These are phyloP conservation scores for Cerioporus squamosus DNA, from an alignment of 1,284 basidiomycete genomes.

Conservation along the genomic window DNA sequence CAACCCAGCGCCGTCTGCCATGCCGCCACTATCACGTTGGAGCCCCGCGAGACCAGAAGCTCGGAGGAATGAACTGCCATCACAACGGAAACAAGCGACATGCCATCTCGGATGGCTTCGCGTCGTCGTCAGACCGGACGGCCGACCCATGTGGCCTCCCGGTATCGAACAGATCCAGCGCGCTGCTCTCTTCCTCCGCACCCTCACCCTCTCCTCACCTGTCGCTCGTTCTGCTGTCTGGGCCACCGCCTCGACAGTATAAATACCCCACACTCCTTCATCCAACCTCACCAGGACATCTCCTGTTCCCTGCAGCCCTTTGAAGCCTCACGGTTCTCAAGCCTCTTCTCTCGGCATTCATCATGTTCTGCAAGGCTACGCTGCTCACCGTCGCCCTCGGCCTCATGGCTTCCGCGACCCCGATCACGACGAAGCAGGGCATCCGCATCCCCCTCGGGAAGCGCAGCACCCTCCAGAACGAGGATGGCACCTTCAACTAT, in stretches of 20 bases:
- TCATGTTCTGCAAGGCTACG: constrained; percentile 32
- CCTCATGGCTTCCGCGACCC: constrained; percentile 27
- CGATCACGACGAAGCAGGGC: constrained; percentile 18
- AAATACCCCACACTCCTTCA: constrained; percentile 9
- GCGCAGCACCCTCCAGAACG: constrained; percentile 25
- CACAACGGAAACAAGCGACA: neutral
- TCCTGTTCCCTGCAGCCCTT: constrained; percentile 11
- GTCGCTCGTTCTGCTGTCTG: neutral
- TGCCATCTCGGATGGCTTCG: neutral
- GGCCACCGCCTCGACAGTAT: constrained; percentile 1
- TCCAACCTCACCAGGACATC: constrained; percentile 13
- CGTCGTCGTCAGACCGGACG: neutral
- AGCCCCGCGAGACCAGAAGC: neutral
- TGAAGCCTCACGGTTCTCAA: constrained; percentile 12
- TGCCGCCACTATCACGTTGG: neutral
- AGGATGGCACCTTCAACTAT: constrained; percentile 30
- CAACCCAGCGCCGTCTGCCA: neutral
- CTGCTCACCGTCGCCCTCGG: constrained; percentile 27
- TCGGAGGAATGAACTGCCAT: neutral
- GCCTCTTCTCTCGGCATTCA: constrained; percentile 1
- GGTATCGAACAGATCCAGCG: neutral
- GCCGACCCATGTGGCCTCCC: neutral
- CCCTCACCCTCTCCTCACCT: neutral
- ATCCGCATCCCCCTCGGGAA: constrained; percentile 25
- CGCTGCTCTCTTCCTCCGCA: neutral